Percentiles rank a stretch among this genome's conserved stretches.
phyloP scores from a whole-genome alignment of 176 grass and related monocot genomes.

The Phyllostachys edulis region DNA sequence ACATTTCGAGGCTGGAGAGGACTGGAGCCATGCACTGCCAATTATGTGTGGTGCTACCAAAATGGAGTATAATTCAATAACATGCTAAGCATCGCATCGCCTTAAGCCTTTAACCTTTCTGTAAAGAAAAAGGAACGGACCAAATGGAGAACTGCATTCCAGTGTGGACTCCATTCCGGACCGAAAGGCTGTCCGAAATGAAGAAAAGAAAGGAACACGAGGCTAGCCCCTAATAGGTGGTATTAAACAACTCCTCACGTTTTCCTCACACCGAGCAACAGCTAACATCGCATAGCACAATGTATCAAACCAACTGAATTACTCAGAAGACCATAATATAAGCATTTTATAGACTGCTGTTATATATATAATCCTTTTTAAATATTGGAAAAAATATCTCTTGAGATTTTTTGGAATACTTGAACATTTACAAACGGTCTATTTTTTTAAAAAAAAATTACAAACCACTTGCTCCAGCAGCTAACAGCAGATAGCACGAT shows the following conservation, averaged over 20 bases:
- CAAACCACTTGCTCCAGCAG: no score
- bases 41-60: not conserved
- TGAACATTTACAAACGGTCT: no score
- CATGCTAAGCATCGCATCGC: not conserved
- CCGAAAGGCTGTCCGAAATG: slow-evolving; percentile 1
- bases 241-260: not conserved
- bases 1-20: no score
- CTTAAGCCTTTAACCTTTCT: not conserved
- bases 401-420: no score
- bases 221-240: not conserved
- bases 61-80: not conserved
- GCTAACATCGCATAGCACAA: not conserved
- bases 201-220: not conserved
- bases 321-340: not conserved
- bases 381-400: no score
- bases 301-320: not conserved
- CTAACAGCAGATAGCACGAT: not conserved
- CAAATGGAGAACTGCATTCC: not conserved
- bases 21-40: no score
- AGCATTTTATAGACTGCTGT: not conserved
- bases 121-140: not conserved
- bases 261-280: not conserved
- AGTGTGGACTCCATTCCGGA: not conserved
- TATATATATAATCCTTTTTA: not conserved
- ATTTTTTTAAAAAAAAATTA: no score